Evolutionary conservation across 1,284 basidiomycete species (phyloP), one percentile per base, ranked within the genome.

Genomic region (Fomitopsis palustris): DNA sequence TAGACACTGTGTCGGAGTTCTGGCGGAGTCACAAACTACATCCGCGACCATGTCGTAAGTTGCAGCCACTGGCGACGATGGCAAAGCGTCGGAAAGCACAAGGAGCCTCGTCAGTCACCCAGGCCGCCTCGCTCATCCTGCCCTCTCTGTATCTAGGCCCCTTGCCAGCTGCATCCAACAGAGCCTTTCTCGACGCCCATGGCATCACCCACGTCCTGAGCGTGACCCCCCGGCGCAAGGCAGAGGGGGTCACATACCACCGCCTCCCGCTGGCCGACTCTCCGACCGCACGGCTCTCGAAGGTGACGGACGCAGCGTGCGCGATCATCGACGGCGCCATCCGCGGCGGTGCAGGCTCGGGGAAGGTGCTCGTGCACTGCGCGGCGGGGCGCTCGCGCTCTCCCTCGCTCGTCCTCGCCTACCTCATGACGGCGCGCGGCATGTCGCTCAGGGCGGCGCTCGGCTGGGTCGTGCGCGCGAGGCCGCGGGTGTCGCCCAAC

Each of bases 321-420:
- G 55, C 61, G 9, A 66, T 75, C 25, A 75, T 77, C 55, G 67
- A 73, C 29, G 31, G 55, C 9, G 72, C 67, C 57, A 23, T 61
- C 62, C 9, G 27, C 17, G 45, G 45, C 14, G 25, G 49, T 31
- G 19, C 64, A 14, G 64, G 66, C 5, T 71, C 72, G 14, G 80
- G 81, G 42, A 76, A 72, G 65, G 75, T 83, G 57, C 72, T 85
- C 17, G 80, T 84, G 1, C 81, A 83, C 65, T 78, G 81, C 68
- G 75, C 77, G 2, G 80, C 82, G 12, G 82, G 78, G 31, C 78
- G 82, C 21, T 78, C 76, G 49, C 74, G 81, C 45, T 78, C 78
- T 38, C 80, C 82, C 1, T 79, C 75, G 5, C 70, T 84, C 41
- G 78, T 84, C 54, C 70, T 78, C n/a, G 82, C 77, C 8, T 84